Conservation (phyloP, 768 basidiomycete genomes). For the Galerina marginata region DNA sequence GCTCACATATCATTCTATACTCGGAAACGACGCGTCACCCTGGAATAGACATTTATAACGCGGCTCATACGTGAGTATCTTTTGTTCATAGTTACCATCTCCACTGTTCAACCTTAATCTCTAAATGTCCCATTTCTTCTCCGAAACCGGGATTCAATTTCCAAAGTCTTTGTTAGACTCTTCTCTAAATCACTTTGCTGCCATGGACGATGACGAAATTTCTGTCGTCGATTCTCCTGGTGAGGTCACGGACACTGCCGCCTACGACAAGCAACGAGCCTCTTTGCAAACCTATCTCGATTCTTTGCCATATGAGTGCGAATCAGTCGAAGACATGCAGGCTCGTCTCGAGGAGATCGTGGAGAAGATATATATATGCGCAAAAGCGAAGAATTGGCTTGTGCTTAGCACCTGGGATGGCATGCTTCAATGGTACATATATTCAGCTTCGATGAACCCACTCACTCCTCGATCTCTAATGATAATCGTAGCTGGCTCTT, state of each 20-base stretch:
- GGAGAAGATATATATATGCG: slow-evolving; percentile 69
- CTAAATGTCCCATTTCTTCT: slow-evolving; percentile 1
- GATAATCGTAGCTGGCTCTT: slow-evolving; percentile 67
- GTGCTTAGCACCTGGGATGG: slow-evolving; percentile 80
- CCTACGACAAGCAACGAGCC: slow-evolving; percentile 61
- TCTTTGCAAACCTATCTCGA: slow-evolving; percentile 70
- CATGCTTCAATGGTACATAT: slow-evolving; percentile 70
- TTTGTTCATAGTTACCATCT: not conserved
- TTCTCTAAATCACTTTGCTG: slow-evolving; percentile 8
- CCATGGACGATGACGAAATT: slow-evolving; percentile 67
- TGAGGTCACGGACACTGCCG: slow-evolving; percentile 42
- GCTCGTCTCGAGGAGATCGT: slow-evolving; percentile 70
- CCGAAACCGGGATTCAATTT: slow-evolving; percentile 5
- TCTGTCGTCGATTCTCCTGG: slow-evolving; percentile 46
- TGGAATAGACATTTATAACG: slow-evolving; percentile 2
- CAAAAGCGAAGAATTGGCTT: slow-evolving; percentile 78
- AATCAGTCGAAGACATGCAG: slow-evolving; percentile 75
- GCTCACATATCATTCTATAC: slow-evolving; percentile 16
- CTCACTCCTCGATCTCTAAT: not conserved
- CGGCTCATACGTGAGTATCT: slow-evolving; percentile 11
- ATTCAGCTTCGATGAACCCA: slow-evolving; percentile 1
- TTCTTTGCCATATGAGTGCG: slow-evolving; percentile 75
- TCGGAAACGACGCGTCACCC: slow-evolving; percentile 32
- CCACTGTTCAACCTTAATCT: not conserved
- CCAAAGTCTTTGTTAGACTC: slow-evolving; percentile 18